phyloP scores from a whole-genome alignment of 1,139 yeast genomes.

The Candida dubliniensis region DNA sequence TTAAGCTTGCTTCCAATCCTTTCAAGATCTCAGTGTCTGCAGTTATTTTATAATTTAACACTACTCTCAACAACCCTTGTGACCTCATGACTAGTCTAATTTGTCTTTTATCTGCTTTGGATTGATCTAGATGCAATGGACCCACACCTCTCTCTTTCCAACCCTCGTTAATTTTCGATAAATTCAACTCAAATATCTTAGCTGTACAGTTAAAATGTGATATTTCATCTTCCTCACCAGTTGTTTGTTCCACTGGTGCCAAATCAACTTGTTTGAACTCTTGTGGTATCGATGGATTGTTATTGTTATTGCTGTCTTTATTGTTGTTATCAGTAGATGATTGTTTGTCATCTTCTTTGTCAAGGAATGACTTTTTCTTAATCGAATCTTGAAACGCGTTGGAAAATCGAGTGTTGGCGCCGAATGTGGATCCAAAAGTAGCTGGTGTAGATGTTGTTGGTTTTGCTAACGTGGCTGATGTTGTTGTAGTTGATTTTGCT shows the following conservation, averaged over 20 bases:
- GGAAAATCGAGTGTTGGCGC: slow-evolving; percentile 59
- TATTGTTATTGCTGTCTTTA: slow-evolving; percentile 14
- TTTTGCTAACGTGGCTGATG: not conserved
- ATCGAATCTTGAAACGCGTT: slow-evolving; percentile 55
- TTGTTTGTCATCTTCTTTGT: slow-evolving; percentile 20
- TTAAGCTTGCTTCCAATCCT: slow-evolving; percentile 84
- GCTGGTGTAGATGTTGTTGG: slow-evolving; percentile 5
- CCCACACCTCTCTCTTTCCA: slow-evolving; percentile 99
- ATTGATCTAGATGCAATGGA: slow-evolving; percentile 71
- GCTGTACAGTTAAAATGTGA: slow-evolving; percentile 71
- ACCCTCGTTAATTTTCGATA: slow-evolving; percentile 64
- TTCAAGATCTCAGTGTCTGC: slow-evolving; percentile 57
- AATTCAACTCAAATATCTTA: slow-evolving; percentile 73
- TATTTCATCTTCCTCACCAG: slow-evolving; percentile 90
- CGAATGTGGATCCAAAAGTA: slow-evolving; percentile 39
- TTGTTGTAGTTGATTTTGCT: not conserved
- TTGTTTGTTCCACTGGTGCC: slow-evolving; percentile 54
- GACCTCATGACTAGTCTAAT: slow-evolving; percentile 85
- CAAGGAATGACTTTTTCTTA: slow-evolving; percentile 57
- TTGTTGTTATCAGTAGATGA: slow-evolving; percentile 16
- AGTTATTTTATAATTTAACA: slow-evolving; percentile 71
- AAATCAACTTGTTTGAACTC: slow-evolving; percentile 54
- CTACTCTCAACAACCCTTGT: slow-evolving; percentile 79
- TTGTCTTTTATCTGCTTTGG: slow-evolving; percentile 30
- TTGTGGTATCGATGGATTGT: slow-evolving; percentile 19